Conservation (phyloP, 352 stramenopile genomes). For the Globisporangium yorkense region DNA sequence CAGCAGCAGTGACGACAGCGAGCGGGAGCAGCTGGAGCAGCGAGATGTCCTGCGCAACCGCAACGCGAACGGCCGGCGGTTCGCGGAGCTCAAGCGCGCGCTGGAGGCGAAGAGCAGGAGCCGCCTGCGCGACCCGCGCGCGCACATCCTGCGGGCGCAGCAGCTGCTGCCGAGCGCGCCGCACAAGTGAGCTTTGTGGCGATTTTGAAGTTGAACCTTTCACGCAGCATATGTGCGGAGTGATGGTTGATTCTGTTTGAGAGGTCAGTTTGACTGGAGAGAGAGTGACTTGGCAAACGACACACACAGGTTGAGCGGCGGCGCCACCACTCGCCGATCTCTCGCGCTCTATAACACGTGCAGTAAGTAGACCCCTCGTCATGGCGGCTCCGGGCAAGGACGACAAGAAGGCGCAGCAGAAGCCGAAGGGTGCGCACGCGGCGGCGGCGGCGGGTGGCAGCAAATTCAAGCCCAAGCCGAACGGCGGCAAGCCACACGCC, state of each 20-base stretch:
- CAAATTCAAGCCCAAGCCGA: constrained; percentile 5
- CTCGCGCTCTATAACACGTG: neutral
- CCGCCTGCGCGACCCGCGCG: constrained; percentile 24
- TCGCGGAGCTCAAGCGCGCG: constrained; percentile 32
- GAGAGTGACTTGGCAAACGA: no score
- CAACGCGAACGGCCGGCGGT: constrained; percentile 36
- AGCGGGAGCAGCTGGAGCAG: neutral
- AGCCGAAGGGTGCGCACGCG: constrained; percentile 4
- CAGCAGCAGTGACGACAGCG: neutral
- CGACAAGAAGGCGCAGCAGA: constrained; percentile 14
- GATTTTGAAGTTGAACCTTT: neutral
- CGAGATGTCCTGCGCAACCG: constrained; percentile 5
- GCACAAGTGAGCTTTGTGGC: neutral
- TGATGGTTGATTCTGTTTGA: no score
- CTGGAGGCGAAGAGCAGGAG: constrained; percentile 25
- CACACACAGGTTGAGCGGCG: no score
- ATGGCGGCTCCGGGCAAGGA: constrained; percentile 6
- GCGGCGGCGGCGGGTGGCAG: constrained; percentile 2
- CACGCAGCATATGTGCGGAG: neutral
- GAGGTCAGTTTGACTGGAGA: no score
- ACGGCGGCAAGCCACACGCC: constrained; percentile 1
- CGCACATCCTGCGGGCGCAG: constrained; percentile 48
- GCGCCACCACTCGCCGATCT: neutral
- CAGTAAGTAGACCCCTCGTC: neutral
- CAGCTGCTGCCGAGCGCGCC: neutral